Base-by-base conservation (phyloP, 441 rosid species). In the Theobroma grandiflorum region DNA sequence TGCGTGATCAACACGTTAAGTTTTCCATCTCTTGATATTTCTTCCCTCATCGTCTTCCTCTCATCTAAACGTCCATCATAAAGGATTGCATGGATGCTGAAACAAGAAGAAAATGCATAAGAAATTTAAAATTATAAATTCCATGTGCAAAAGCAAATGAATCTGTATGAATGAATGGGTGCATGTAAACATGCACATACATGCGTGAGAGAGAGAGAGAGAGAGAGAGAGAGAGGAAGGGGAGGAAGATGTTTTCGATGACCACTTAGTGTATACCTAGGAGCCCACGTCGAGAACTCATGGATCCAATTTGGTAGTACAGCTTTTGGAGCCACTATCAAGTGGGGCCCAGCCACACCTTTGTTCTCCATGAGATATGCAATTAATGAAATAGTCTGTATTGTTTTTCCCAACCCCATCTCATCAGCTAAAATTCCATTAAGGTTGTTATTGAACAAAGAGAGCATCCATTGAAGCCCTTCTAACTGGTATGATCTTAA, bases 401-500 rank as follows among this genome's bases (percentile, higher is more conserved):
- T 97, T 70, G 99, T 96, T 85, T 97, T 97, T 42, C 99, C 99
- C 88, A 97, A 80, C 59, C 99, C 99, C 99, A 97, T 97, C 91
- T 97, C 99, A 85, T 97, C 99, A 68, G 99, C 99, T 89, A 97
- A 90, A 85, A 97, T 96, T 72, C 99, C 99, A 83, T 97, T 97
- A 61, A 97, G 92, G 83, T 96, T 93, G 91, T 97, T 97, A 86
- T 97, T 97, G 86, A 89, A 97, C 84, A 97, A 85, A 72, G 99
- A 97, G 37, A 97, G 87, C 99, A 97, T 97, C 99, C 99, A 96
- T 55, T 97, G 99, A 80, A 97, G 99, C 72, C 99, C 99, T 89
- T 97, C 99, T 79, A 97, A 37, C 82, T 97, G 99, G 90, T 97
- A 97, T 16, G 95, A 4, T 82, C 99, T 88, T 83, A 97, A 88